A percentile compares a stretch with the other conserved stretches of the same genome.
phyloP scores from a whole-genome alignment of 768 basidiomycete species.

The Pulveroboletus sp. region DNA sequence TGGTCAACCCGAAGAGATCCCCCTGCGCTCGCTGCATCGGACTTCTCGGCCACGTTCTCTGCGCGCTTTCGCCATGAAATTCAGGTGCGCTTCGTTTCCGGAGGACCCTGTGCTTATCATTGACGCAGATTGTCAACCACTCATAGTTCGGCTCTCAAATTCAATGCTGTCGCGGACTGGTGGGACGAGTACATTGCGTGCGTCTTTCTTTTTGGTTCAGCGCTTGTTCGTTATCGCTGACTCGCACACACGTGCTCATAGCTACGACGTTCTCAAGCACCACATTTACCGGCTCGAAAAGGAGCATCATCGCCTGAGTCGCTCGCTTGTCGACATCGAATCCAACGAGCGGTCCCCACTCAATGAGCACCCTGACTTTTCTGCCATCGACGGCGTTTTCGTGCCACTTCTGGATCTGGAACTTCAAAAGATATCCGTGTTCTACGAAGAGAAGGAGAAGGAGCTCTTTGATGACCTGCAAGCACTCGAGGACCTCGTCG shows the following conservation, averaged over 20 bases:
- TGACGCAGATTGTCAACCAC: background rate
- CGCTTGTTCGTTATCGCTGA: background rate
- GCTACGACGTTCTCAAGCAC: slow-evolving; percentile 84
- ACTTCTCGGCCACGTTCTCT: slow-evolving; percentile 1
- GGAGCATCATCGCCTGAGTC: slow-evolving; percentile 49
- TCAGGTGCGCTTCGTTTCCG: slow-evolving; percentile 20
- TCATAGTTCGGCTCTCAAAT: slow-evolving; percentile 78
- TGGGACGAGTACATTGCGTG: slow-evolving; percentile 89
- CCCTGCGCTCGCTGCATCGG: slow-evolving; percentile 14
- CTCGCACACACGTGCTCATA: slow-evolving; percentile 19
- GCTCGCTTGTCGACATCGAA: slow-evolving; percentile 52
- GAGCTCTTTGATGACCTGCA: slow-evolving; percentile 61
- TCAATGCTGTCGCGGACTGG: slow-evolving; percentile 90
- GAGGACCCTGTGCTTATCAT: no score
- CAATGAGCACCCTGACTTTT: slow-evolving; percentile 35
- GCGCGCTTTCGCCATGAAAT: slow-evolving; percentile 29
- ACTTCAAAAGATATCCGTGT: slow-evolving; percentile 69
- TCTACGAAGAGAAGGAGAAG: slow-evolving; percentile 74
- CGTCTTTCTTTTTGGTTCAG: slow-evolving; percentile 27
- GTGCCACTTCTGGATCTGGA: slow-evolving; percentile 75
- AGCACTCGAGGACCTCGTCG: slow-evolving; percentile 53
- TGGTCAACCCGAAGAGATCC: slow-evolving; percentile 23
- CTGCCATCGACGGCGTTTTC: slow-evolving; percentile 57
- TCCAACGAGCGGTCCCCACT: slow-evolving; percentile 58
- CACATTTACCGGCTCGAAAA: slow-evolving; percentile 84